These are phyloP conservation scores for Nicotiana obtusifolia DNA, from an alignment of 257 asterid species.

Conservation along the genomic window DNA sequence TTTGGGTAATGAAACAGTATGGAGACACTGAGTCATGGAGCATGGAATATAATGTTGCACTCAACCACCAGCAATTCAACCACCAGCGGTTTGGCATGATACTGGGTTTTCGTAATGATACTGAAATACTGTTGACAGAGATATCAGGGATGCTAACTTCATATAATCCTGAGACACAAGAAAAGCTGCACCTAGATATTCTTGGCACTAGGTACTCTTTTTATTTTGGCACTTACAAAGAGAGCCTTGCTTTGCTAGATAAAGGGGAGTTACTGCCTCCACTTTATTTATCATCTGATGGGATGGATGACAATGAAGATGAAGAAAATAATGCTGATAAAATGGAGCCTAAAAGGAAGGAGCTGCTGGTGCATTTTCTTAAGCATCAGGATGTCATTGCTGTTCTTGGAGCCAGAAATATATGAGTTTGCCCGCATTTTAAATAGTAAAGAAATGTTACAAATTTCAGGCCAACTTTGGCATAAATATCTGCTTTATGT, in stretches of 20 bases:
- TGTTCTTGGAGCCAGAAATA: background rate
- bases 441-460: background rate
- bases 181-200: no score
- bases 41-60: no score
- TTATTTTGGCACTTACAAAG: no score
- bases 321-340: constrained; percentile 10
- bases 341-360: background rate
- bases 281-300: no score
- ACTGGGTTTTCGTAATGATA: background rate
- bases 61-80: no score
- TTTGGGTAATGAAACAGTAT: no score
- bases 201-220: no score
- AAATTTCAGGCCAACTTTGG: background rate
- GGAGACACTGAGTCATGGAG: no score
- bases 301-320: background rate
- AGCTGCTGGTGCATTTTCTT: background rate
- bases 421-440: background rate
- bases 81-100: background rate
- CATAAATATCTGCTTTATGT: background rate
- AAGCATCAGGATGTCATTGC: constrained; percentile 20
- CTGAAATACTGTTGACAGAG: constrained; percentile 3
- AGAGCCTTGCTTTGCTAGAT: no score
- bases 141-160: background rate
- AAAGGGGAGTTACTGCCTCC: no score
- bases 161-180: constrained; percentile 3